Base-by-base conservation (phyloP, 345 rosid species). In the Orychophragmus violaceus region DNA sequence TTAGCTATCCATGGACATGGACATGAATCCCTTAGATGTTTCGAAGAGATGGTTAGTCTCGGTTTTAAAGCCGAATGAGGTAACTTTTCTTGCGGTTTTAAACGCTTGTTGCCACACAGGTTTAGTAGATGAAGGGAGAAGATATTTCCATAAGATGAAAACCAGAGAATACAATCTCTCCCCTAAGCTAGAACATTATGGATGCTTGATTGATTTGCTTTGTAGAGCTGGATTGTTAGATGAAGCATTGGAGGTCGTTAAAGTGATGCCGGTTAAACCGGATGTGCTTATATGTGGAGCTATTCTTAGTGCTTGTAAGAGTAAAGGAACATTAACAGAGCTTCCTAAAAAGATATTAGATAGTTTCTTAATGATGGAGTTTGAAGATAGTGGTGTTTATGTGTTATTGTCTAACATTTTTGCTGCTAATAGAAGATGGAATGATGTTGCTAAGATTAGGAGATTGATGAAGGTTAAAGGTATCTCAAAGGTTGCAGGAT, bases 261-360 rank as follows among this genome's bases (percentile, higher is more conserved):
- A 77, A 64, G 0, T 42, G 6, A 82, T 79, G 81, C 79, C 76
- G 5, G 69, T 79, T 72, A 54, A 62, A 57, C 78, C 81, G 6
- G 81, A 82, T 77, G 77, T 74, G 64, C 70, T 62, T 42, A 82
- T 79, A 64, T 68, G 82, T 63, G 85, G 85, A 76, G 74, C 82
- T 59, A 60, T 79, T 74, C 85, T 79, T 56, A 76, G 81, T 65
- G 81, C 76, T 68, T 76, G 79, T 72, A 73, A 78, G 76, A 66
- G 69, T 65, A 67, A 5, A 58, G 82, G 65, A 8, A 48, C 63
- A 27, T 45, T 72, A 64, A 59, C 37, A 53, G 67, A 76, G 64
- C 69, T 77, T 37, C 66, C 77, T 23, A 70, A 44, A 32, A 57
- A 70, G 53, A 60, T 80, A 49, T 25, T 78, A 16, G 76, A 82